A percentile compares a stretch with the other conserved stretches of the same genome.
These are phyloP conservation scores for Platanthera zijinensis DNA, from an alignment of 106 monocot genomes.

Conservation along the genomic window DNA sequence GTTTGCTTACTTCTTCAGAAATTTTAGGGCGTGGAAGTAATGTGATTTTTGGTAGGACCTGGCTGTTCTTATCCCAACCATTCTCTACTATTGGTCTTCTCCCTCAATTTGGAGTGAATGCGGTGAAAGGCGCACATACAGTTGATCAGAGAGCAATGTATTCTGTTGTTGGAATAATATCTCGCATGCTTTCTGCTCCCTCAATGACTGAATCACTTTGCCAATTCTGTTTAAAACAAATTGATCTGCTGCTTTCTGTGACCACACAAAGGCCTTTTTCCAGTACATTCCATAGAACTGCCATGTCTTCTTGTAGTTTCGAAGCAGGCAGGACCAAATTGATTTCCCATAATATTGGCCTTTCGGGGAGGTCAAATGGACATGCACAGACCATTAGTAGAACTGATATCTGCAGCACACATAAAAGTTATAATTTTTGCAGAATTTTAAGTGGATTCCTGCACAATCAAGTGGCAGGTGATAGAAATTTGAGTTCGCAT, in stretches of 20 bases:
- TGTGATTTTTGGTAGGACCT: slow-evolving; percentile 8
- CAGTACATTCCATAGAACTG: slow-evolving; percentile 14
- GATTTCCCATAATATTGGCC: not conserved
- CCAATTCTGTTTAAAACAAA: not conserved
- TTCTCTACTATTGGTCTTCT: slow-evolving; percentile 7
- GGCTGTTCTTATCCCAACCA: slow-evolving; percentile 11
- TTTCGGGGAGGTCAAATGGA: not conserved
- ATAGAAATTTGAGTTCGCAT: slow-evolving; percentile 25
- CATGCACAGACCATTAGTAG: not conserved
- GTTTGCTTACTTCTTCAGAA: slow-evolving; percentile 20
- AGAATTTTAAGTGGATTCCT: slow-evolving; percentile 29
- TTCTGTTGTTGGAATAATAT: slow-evolving; percentile 4
- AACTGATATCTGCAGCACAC: slow-evolving; percentile 10
- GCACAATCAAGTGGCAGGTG: slow-evolving; percentile 14
- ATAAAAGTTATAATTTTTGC: slow-evolving; percentile 20
- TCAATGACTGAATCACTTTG: not conserved
- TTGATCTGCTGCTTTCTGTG: not conserved
- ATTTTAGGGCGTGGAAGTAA: slow-evolving; percentile 16
- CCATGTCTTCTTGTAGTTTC: slow-evolving; percentile 40
- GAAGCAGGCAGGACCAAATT: slow-evolving; percentile 16
- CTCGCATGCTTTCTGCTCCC: not conserved
- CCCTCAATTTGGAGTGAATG: not conserved
- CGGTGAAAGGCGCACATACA: not conserved
- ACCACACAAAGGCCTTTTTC: not conserved
- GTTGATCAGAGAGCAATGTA: not conserved